Evolutionary conservation across 768 basidiomycete genomes (phyloP), one percentile per base, ranked within the genome.

Genomic region (Dentipellis fragilis): DNA sequence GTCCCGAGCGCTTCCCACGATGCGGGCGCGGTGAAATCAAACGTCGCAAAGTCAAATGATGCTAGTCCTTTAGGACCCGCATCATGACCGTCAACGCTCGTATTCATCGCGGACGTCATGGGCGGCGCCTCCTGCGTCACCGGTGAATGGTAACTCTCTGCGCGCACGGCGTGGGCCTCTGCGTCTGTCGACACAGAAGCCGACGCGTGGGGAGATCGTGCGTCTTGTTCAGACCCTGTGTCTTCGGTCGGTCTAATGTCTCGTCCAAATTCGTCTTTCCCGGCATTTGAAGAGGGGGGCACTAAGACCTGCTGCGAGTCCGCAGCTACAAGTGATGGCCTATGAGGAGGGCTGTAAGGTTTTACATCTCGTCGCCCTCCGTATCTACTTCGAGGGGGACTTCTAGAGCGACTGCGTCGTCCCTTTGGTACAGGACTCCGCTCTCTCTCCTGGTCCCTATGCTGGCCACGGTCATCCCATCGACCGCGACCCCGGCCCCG

Each of bases 261-360:
- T 63, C 89, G 83, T 62, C 89, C 89, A 69, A 92, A 92, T 69
- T 92, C 89, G 77, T 92, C 89, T 69, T 83, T 89, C 56, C 72
- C 82, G n/a, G 67, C 61, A 53, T 65, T 65, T 37, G 49, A 52
- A 35, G 34, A 54, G 40, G 66, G 49, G 19, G 61, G 52, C 35
- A 54, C 54, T 56, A 64, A 54, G 54, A 66, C 61, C 19, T 12
- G 12, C 50, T 52, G 39, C 39, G 54, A 4, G 51, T 56, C 54
- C 37, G 54, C 48, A 45, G 42, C 54, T 39, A 47, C 29, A 42
- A 58, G 8, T 49, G 57, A 58, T 19, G 62, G 67, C 58, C 59
- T 60, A 66, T 52, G 63, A 64, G 83, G 78, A 58, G 85, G 85
- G 66, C 83, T 89, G 64, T 80, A 75, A 45, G 77, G 75, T 59